Evolutionary conservation across 495 filamentous ascomycete species (phyloP), one percentile per base, ranked within the genome.

Genomic region (Xylaria cubensis): DNA sequence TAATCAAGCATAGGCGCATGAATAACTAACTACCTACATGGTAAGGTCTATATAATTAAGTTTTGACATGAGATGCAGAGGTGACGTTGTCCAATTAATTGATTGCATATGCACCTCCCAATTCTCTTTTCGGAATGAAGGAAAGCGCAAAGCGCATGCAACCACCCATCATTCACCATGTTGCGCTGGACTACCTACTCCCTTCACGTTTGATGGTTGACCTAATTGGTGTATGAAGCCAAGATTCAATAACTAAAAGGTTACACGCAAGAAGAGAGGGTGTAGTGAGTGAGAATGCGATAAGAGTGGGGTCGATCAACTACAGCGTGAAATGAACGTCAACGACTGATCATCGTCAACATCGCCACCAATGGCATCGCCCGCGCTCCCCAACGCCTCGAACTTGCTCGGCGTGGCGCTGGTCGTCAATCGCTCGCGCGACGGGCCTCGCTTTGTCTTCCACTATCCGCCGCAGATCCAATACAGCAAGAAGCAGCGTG

Each of bases 381-480:
- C 84, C 39, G 80, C 85, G 36, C 82, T 84, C 36, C 84, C 84
- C 42, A 84, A 79, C 74, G 76, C 81, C 1, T 84, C 84, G 51
- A 88, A 88, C 75, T 82, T 88, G 73, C 89, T 92, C 74, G 91
- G 94, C 50, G 88, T 97, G 71, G 93, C 93, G 6, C 87, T 97
- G 51, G 89, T 97, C 46, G 91, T 97, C 73, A 91, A 93, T 65
- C 89, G 93, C 70, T 92, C 93, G 7, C 90, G 91, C 65, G 91
- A 92, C 73, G 94, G 94, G 7, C 93, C 94, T 34, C 87, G 88
- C 59, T 92, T 97, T 78, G 91, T 97, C 76, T 98, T 97, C 84
- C 94, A 98, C 84, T 97, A 97, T 78, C 95, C 95, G 17, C 89
- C 81, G 17, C 76, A 76, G 24, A 80, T 85, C 15, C 74, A 75